These are phyloP conservation scores for Ophiostoma australiae DNA, from an alignment of 2,329 filamentous ascomycete species.

Conservation along the genomic window DNA sequence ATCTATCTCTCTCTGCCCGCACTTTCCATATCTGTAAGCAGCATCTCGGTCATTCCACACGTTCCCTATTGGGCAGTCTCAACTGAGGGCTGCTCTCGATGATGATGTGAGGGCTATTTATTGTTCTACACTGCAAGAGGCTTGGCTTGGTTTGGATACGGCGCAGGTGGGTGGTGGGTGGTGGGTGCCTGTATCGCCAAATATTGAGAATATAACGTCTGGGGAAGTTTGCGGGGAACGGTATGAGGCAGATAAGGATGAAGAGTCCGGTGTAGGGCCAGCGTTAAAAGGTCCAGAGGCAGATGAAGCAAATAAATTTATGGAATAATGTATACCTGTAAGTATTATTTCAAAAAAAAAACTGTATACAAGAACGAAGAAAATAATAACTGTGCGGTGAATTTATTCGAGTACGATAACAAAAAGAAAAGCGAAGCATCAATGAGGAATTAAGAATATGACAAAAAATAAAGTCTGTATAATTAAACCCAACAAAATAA, in stretches of 20 bases:
- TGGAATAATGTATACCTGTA: too few relatives aligned
- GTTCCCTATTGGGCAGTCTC: background rate
- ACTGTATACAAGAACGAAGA: background rate
- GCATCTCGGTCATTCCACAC: background rate
- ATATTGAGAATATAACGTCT: background rate
- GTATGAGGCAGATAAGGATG: background rate
- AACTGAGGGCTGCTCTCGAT: background rate
- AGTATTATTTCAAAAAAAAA: background rate
- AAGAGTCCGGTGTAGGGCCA: background rate
- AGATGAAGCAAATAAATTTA: too few relatives aligned
- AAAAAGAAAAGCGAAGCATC: background rate
- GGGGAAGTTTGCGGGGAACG: conserved; percentile 9
- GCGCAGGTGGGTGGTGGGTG: background rate
- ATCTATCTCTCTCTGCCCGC: background rate
- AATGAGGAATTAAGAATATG: background rate
- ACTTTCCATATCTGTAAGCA: background rate
- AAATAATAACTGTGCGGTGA: background rate
- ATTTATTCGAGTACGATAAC: background rate
- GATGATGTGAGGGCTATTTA: background rate
- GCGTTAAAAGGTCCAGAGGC: background rate
- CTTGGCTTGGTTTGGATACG: background rate
- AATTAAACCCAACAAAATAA: background rate
- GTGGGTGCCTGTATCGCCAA: background rate
- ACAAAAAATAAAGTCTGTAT: background rate
- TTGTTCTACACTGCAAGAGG: background rate